phyloP scores from a whole-genome alignment of 2,329 filamentous ascomycete genomes.

The Cytospora chrysosperma region DNA sequence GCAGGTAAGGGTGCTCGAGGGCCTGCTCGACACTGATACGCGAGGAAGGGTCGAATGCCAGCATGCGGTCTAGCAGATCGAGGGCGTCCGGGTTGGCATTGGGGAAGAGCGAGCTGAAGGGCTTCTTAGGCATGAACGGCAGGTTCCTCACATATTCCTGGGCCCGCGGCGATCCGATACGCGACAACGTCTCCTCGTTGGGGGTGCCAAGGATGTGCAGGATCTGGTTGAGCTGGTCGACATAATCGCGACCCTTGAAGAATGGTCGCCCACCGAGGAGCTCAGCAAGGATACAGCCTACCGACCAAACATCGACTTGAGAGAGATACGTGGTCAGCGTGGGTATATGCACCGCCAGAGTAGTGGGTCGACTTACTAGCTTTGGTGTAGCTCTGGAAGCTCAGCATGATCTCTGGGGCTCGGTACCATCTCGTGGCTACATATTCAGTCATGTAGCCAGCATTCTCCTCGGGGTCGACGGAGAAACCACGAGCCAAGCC shows the following conservation, averaged over 20 bases:
- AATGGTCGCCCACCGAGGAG: slow-evolving; percentile 94
- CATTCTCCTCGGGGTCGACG: slow-evolving; percentile 95
- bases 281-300: slow-evolving; percentile 96
- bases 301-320: slow-evolving; percentile 96
- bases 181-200: slow-evolving; percentile 87
- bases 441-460: slow-evolving; percentile 99
- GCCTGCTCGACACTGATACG: slow-evolving; percentile 94
- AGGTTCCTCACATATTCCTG: slow-evolving; percentile 98
- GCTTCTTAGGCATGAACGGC: slow-evolving; percentile 89
- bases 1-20: slow-evolving; percentile 91
- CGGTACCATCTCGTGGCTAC: slow-evolving; percentile 94
- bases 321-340: slow-evolving; percentile 15
- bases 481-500: slow-evolving; percentile 95
- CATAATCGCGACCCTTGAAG: slow-evolving; percentile 98
- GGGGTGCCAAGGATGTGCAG: slow-evolving; percentile 96
- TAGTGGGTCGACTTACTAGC: slow-evolving; percentile 72
- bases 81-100: slow-evolving; percentile 94
- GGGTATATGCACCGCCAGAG: slow-evolving; percentile 1
- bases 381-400: slow-evolving; percentile 99
- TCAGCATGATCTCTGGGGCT: slow-evolving; percentile 98
- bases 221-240: slow-evolving; percentile 99
- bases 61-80: slow-evolving; percentile 93
- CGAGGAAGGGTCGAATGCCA: slow-evolving; percentile 91
- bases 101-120: slow-evolving; percentile 85
- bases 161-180: slow-evolving; percentile 91